These are phyloP conservation scores for Penicillium sclerotigenum DNA, from an alignment of 2,329 filamentous ascomycete species.

Conservation along the genomic window DNA sequence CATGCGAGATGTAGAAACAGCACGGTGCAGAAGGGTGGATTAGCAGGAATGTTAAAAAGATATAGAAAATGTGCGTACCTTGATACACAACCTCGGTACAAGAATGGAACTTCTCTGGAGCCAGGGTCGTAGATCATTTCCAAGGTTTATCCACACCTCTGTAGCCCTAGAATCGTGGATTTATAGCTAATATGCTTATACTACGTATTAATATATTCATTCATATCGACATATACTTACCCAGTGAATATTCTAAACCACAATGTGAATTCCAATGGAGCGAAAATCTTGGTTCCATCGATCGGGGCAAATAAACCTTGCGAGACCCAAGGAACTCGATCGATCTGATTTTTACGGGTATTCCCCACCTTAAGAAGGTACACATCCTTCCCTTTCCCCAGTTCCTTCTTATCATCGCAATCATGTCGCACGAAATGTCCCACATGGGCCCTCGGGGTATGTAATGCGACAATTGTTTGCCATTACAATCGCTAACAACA, in stretches of 20 bases:
- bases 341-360: slow-evolving; percentile 21
- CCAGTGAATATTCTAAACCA: neutral
- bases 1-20: too few species aligned
- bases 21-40: too few species aligned
- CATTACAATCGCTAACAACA: neutral
- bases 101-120: neutral
- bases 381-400: neutral
- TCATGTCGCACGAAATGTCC: slow-evolving; percentile 45
- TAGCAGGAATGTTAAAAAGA: too few species aligned
- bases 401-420: neutral
- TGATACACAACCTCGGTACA: neutral
- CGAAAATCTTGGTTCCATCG: neutral
- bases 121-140: neutral
- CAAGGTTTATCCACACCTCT: neutral
- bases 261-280: neutral
- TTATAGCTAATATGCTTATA: neutral
- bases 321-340: slow-evolving; percentile 12
- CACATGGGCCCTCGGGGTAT: slow-evolving; percentile 39
- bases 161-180: neutral
- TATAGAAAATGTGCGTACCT: too few species aligned
- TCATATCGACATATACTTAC: too few species aligned
- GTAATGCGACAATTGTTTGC: slow-evolving; percentile 20
- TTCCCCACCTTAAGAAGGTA: slow-evolving; percentile 10
- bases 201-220: neutral
- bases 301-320: slow-evolving; percentile 3